Conservation (phyloP, 352 stramenopile genomes). For the Phytopythium boreale region DNA sequence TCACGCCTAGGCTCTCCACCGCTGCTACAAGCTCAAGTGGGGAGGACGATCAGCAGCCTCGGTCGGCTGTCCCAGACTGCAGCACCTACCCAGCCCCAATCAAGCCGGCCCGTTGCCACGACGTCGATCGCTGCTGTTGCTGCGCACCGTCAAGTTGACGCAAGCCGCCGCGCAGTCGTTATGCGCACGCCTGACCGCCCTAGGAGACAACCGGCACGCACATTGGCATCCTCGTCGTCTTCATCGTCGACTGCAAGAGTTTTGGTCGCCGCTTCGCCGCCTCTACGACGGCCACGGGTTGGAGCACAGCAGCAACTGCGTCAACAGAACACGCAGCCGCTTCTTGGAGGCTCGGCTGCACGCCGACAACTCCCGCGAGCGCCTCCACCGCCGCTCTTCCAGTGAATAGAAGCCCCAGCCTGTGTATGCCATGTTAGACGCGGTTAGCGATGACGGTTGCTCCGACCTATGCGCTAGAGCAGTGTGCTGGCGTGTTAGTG, state of each 20-base stretch:
- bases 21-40: background rate
- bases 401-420: background rate
- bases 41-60: background rate
- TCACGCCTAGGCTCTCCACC: background rate
- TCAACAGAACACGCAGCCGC: slow-evolving; percentile 7
- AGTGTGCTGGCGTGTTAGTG: background rate
- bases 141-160: background rate
- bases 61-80: background rate
- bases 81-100: background rate
- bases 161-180: slow-evolving; percentile 31
- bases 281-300: slow-evolving; percentile 47
- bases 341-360: slow-evolving; percentile 22
- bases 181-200: slow-evolving; percentile 81
- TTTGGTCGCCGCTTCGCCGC: slow-evolving; percentile 73
- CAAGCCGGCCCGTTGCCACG: background rate
- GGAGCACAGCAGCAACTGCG: slow-evolving; percentile 15
- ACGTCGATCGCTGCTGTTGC: background rate
- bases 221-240: background rate
- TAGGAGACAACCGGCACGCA: slow-evolving; percentile 38
- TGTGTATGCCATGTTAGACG: background rate
- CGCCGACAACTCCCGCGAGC: slow-evolving; percentile 20
- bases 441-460: no score
- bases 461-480: no score
- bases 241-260: slow-evolving; percentile 30
- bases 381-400: slow-evolving; percentile 26